Conservation (phyloP, 495 filamentous ascomycete genomes). For the Penicillium ucsense region DNA sequence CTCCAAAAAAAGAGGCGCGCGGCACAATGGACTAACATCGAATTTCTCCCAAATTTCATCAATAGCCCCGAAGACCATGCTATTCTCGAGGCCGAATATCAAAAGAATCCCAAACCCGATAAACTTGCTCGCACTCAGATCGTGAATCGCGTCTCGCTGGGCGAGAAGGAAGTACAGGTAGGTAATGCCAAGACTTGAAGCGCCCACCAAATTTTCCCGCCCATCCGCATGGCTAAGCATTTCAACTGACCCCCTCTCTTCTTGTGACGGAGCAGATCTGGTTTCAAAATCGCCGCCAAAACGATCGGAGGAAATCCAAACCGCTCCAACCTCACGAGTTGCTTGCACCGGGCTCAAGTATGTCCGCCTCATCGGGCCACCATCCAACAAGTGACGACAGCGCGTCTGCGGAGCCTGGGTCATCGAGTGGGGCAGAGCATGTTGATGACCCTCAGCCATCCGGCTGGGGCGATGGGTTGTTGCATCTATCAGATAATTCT, state of each 20-base stretch:
- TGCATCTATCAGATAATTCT: slow-evolving; percentile 25
- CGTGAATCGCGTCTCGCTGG: slow-evolving; percentile 74
- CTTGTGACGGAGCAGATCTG: slow-evolving; percentile 59
- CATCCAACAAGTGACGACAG: slow-evolving; percentile 34
- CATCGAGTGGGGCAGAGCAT: slow-evolving; percentile 26
- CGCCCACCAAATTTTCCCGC: slow-evolving; percentile 10
- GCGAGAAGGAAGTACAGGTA: slow-evolving; percentile 97
- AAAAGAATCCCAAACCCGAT: slow-evolving; percentile 81
- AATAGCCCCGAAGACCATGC: slow-evolving; percentile 79
- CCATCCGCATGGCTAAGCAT: slow-evolving; percentile 4
- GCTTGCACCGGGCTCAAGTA: slow-evolving; percentile 42
- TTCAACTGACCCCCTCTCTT: neutral
- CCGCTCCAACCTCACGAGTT: slow-evolving; percentile 79
- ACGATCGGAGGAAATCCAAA: slow-evolving; percentile 80
- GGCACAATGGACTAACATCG: neutral
- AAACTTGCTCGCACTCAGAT: slow-evolving; percentile 79
- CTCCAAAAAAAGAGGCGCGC: neutral
- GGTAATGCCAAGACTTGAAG: slow-evolving; percentile 30
- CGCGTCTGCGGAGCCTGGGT: slow-evolving; percentile 24
- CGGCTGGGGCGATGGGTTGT: slow-evolving; percentile 18
- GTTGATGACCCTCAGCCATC: slow-evolving; percentile 11
- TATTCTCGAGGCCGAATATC: slow-evolving; percentile 81
- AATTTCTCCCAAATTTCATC: neutral
- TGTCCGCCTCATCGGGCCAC: slow-evolving; percentile 42
- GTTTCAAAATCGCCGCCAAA: slow-evolving; percentile 98